phyloP scores from a whole-genome alignment of 768 basidiomycete genomes.

The Amanita rimosa region DNA sequence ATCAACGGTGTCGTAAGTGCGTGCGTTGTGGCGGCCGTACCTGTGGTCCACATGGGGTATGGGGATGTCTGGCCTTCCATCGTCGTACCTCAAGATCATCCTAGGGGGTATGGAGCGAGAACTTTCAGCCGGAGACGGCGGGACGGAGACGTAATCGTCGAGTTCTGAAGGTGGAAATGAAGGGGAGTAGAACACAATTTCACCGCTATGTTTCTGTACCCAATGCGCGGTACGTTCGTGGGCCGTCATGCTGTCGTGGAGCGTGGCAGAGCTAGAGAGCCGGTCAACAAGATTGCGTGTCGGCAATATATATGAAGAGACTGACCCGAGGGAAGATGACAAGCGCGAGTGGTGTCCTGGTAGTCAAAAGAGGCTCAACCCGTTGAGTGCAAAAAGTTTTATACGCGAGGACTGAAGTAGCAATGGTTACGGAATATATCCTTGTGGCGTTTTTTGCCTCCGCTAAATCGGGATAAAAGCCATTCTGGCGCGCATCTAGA shows the following conservation, averaged over 20 bases:
- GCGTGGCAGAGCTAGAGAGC: conserved; percentile 46
- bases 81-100: conserved; percentile 59
- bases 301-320: conserved; percentile 8
- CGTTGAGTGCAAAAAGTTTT: conserved; percentile 20
- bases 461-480: conserved; percentile 10
- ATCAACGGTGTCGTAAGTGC: background rate
- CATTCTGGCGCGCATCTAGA: conserved; percentile 19
- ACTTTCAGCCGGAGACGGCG: conserved; percentile 38
- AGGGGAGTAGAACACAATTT: conserved; percentile 40
- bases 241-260: conserved; percentile 41
- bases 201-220: conserved; percentile 33
- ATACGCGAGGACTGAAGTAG: conserved; percentile 19
- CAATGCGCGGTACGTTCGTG: conserved; percentile 55
- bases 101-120: conserved; percentile 50
- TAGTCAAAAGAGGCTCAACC: conserved; percentile 12
- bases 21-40: conserved; percentile 11
- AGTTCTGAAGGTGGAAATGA: conserved; percentile 44
- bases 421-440: conserved; percentile 18
- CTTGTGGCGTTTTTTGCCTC: conserved; percentile 10
- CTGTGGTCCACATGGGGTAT: conserved; percentile 33
- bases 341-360: background rate
- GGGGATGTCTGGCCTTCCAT: conserved; percentile 54
- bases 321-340: conserved; percentile 1
- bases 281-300: conserved; percentile 37
- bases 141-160: conserved; percentile 28